Evolutionary conservation across 78 protist species (phyloP), one percentile per base, ranked within the genome.

Genomic region (Isochrysis galbana): DNA sequence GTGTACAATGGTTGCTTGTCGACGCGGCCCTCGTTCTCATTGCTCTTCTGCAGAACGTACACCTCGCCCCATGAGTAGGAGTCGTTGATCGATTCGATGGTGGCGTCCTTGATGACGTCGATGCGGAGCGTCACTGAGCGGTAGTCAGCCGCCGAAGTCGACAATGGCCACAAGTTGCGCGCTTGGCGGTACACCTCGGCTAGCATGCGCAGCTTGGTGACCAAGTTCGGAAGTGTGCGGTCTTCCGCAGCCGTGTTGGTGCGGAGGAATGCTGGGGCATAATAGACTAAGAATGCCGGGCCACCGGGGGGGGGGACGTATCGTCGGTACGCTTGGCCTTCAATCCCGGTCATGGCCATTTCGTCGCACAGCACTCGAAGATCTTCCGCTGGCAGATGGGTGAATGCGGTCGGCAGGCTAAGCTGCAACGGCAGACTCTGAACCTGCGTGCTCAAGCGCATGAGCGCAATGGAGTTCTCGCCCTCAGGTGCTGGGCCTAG

Each of bases 121-220:
- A 72, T 72, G 39, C 82, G 82, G 32, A 72, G 0, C 5, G 82
- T 72, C 32, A 72, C 82, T n/a, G 82, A 36, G 42, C 41, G 19
- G 74, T 11, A 7, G n/a, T 11, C n/a, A 7, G 10, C 17, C 25
- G 39, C 82, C 39, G 32, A 2, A 5, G 11, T 41, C 32, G 5
- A 5, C 39, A 2, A 19, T 19, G 82, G 82, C 82, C 82, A 72
- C 39, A 72, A 17, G 36, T 4, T 23, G 36, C 82, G 36, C 41
- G 82, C 82, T 5, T 34, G 82, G 42, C 82, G 36, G 82, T 72
- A 72, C 44, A 72, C 14, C 82, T 72, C 82, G 44, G 82, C 82
- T 14, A 72, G 82, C 32, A 72, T 4, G 41, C 44, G 41, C 36
- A 72, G 41, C 82, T 36, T 41, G 32, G 14, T n/a, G 38, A 17